Evolutionary conservation across 257 asterid species (phyloP).

Genomic region (Fraxinus pennsylvanica): DNA sequence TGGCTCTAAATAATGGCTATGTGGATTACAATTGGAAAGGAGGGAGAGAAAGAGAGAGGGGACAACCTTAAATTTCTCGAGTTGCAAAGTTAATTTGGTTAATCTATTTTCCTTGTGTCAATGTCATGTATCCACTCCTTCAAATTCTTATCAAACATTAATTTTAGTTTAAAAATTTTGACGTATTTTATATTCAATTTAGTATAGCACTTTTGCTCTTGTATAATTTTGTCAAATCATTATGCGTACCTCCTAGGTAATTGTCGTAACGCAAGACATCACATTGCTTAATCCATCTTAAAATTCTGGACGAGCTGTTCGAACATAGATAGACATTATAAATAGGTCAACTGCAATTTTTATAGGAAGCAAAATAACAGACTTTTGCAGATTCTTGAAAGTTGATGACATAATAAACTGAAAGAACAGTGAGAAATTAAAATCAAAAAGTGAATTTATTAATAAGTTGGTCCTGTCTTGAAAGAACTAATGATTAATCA

Average conservation of each 20-base stretch:
- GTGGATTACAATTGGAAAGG: neutral
- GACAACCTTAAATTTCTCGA: constrained; percentile 33
- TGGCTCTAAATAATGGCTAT: neutral
- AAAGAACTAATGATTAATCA: neutral
- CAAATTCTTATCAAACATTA: no score
- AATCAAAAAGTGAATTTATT: neutral
- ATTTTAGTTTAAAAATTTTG: no score
- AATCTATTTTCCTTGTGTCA: neutral
- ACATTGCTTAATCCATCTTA: neutral
- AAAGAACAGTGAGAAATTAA: neutral
- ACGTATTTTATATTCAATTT: no score
- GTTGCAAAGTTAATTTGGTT: neutral
- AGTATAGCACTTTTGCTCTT: no score
- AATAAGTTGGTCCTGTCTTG: neutral
- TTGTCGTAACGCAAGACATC: no score
- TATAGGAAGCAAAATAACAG: neutral
- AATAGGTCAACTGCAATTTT: neutral
- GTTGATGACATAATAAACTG: neutral
- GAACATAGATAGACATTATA: neutral
- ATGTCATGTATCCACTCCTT: neutral
- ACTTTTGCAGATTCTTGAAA: neutral
- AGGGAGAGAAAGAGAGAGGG: neutral
- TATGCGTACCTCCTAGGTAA: no score
- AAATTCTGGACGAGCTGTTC: neutral
- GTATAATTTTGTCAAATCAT: no score